These are phyloP conservation scores for Graphilbum sp. DNA, from an alignment of 2,329 filamentous ascomycete species.

Conservation along the genomic window DNA sequence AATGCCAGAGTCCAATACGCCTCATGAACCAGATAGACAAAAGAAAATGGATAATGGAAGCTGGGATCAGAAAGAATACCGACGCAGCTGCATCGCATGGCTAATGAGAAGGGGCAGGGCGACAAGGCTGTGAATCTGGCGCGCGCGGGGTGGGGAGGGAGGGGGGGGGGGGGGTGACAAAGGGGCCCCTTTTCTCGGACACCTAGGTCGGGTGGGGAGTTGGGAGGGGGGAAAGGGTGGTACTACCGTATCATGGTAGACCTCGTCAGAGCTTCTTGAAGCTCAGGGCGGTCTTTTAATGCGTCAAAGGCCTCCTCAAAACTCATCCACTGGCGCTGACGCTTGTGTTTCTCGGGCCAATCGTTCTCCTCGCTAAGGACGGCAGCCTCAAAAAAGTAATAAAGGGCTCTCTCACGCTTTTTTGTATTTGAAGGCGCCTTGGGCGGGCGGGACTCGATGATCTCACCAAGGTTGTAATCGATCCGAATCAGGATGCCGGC, in stretches of 20 bases:
- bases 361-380: conserved; percentile 71
- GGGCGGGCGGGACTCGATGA: conserved; percentile 68
- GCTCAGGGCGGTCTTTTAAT: conserved; percentile 64
- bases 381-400: conserved; percentile 76
- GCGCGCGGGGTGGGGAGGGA: too few relatives aligned
- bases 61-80: too few relatives aligned
- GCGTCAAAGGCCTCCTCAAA: conserved; percentile 68
- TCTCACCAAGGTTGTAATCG: conserved; percentile 70
- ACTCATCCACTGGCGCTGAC: conserved; percentile 77
- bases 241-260: conserved; percentile 47
- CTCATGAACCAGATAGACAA: neutral
- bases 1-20: neutral
- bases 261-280: conserved; percentile 71
- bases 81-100: too few relatives aligned
- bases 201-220: too few relatives aligned
- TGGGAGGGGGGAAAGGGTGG: too few relatives aligned
- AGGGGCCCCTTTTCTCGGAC: too few relatives aligned
- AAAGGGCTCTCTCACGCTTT: conserved; percentile 44
- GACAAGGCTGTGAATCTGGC: too few relatives aligned
- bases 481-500: conserved; percentile 80
- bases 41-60: neutral
- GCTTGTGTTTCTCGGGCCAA: conserved; percentile 91
- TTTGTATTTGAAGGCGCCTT: conserved; percentile 40
- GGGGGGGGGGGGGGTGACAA: too few relatives aligned
- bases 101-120: too few relatives aligned